Evolutionary conservation across 805 yeast species (phyloP).

Genomic region (Debaryomyces tyrocola): DNA sequence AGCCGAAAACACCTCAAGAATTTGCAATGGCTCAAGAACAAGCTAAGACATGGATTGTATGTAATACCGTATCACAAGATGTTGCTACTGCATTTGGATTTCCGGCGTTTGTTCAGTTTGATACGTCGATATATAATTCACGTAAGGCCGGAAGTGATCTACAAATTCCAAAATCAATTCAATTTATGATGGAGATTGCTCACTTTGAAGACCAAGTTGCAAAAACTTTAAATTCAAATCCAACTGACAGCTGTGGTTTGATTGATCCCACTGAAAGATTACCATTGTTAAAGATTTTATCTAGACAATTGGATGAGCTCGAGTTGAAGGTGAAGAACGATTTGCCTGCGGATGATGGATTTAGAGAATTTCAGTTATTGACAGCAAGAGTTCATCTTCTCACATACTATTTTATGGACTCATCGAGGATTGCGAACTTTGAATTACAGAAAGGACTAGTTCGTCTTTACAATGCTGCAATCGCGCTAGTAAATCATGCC

Average conservation of each 20-base stretch:
- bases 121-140: slow-evolving; percentile 60
- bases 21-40: slow-evolving; percentile 66
- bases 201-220: slow-evolving; percentile 85
- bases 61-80: slow-evolving; percentile 86
- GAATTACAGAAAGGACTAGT: slow-evolving; percentile 75
- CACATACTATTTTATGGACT: slow-evolving; percentile 79
- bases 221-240: slow-evolving; percentile 69
- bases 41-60: slow-evolving; percentile 87
- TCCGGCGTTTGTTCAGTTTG: slow-evolving; percentile 89
- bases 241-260: slow-evolving; percentile 63
- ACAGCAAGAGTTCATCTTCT: slow-evolving; percentile 80
- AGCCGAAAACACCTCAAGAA: slow-evolving; percentile 40
- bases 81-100: slow-evolving; percentile 92
- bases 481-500: slow-evolving; percentile 68
- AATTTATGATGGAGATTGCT: slow-evolving; percentile 79
- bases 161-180: slow-evolving; percentile 57
- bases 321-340: slow-evolving; percentile 53
- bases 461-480: slow-evolving; percentile 76
- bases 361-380: slow-evolving; percentile 65
- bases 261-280: slow-evolving; percentile 69
- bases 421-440: slow-evolving; percentile 46
- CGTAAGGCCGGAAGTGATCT: slow-evolving; percentile 46
- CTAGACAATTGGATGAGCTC: slow-evolving; percentile 72
- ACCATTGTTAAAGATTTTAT: slow-evolving; percentile 69
- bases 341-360: slow-evolving; percentile 54